Evolutionary conservation across 371 early-diverging fungal genomes (phyloP), one percentile per base, ranked within the genome.

Genomic region (Apophysomyces sp.): DNA sequence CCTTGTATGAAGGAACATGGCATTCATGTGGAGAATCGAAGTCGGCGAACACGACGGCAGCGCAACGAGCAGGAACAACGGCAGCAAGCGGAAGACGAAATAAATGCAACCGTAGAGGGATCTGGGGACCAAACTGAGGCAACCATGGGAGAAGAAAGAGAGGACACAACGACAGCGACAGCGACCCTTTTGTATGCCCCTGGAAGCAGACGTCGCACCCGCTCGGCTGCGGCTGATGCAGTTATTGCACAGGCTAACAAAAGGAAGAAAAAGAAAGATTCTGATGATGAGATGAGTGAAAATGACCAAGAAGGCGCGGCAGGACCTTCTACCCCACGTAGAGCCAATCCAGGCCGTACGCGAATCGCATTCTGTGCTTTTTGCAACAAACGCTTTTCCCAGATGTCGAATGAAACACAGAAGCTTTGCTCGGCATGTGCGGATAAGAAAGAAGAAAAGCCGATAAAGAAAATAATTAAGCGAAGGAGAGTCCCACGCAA

Each of bases 311-410:
- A 58, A 58, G 21, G 55, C 39, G 58, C 60, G 16, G 44, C 68
- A 18, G 66, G 77, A 12, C 72, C 82, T 0, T 72, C 52, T 66
- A 80, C 67, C 63, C 79, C 57, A 69, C 74, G 61, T 54, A 58
- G 36, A 34, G 24, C 60, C 0, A 40, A 32, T 18, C 53, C 55
- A 7, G 72, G 76, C 0, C 61, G 81, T 27, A 76, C 86, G 49
- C 72, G 75, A 53, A 73, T 84, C 21, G 67, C 73, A 30, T 89
- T 91, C 60, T 91, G 91, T 66, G 61, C 66, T 3, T 68, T 79
- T 2, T 91, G 91, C 69, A 78, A 84, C 44, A 72, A 83, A 0
- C 63, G 87, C 30, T 89, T 85, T 64, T 66, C 83, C 16, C 32
- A 77, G 62, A 62, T 12, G 71, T 66, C 30, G 73, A 70, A 24